phyloP scores from a whole-genome alignment of 2,329 filamentous ascomycete genomes.

The Fusarium sp. region DNA sequence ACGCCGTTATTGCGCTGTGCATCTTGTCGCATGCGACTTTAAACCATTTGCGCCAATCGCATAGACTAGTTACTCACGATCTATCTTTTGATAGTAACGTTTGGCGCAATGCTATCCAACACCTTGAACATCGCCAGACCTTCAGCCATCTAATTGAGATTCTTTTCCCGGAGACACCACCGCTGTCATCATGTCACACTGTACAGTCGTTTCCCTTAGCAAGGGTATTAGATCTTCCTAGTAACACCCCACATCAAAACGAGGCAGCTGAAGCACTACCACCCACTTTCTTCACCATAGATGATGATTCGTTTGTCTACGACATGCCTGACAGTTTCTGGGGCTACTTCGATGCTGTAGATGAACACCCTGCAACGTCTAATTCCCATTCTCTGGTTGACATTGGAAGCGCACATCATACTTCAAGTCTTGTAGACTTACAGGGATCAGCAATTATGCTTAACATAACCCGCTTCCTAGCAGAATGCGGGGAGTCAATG shows the following conservation, averaged over 20 bases:
- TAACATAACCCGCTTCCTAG: not conserved
- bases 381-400: too few relatives aligned
- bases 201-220: too few relatives aligned
- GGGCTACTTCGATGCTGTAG: too few relatives aligned
- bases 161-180: not conserved
- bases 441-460: not conserved
- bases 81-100: rapidly evolving
- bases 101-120: rapidly evolving
- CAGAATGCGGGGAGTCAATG: not conserved
- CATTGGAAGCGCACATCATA: too few relatives aligned
- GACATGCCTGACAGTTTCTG: too few relatives aligned
- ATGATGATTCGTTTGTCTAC: too few relatives aligned
- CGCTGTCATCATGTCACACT: not conserved
- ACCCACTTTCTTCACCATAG: too few relatives aligned
- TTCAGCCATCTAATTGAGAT: rapidly evolving
- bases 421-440: too few relatives aligned
- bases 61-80: not conserved
- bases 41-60: rapidly evolving
- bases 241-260: too few relatives aligned
- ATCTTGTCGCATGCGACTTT: rapidly evolving
- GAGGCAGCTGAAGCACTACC: too few relatives aligned
- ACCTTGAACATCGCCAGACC: rapidly evolving
- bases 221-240: too few relatives aligned
- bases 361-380: too few relatives aligned
- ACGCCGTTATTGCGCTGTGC: not conserved